phyloP scores from a whole-genome alignment of 2,329 filamentous ascomycete genomes.

The Phialophora verrucosa region DNA sequence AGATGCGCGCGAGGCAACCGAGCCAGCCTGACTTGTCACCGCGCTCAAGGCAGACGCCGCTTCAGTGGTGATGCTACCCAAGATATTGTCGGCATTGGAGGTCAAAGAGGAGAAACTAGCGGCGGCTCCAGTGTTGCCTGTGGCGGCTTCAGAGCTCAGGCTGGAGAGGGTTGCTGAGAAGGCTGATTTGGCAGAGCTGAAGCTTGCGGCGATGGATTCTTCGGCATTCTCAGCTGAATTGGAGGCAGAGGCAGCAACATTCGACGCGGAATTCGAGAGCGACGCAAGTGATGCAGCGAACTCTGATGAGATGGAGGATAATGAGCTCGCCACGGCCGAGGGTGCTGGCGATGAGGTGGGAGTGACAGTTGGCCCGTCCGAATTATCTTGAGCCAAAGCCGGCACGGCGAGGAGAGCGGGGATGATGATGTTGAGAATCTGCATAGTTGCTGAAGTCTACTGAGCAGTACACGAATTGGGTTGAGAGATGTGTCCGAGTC shows the following conservation, averaged over 20 bases:
- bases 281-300: conserved; percentile 10
- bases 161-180: conserved; percentile 27
- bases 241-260: conserved; percentile 17
- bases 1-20: conserved; percentile 19
- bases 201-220: conserved; percentile 24
- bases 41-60: conserved; percentile 27
- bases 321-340: conserved; percentile 15
- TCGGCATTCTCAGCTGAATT: conserved; percentile 18
- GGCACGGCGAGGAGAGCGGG: conserved; percentile 27
- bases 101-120: conserved; percentile 28
- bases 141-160: conserved; percentile 30
- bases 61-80: conserved; percentile 26
- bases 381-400: conserved; percentile 20
- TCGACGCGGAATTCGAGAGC: conserved; percentile 15
- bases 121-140: conserved; percentile 24
- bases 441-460: conserved; percentile 26
- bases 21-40: conserved; percentile 23
- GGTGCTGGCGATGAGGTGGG: background rate
- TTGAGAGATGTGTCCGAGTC: background rate
- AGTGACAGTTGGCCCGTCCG: background rate
- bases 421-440: conserved; percentile 28
- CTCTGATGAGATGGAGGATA: conserved; percentile 20
- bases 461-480: background rate
- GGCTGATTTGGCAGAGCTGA: conserved; percentile 24
- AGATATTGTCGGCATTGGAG: conserved; percentile 22